Base-by-base conservation (phyloP, 2,329 filamentous ascomycete genomes). In the Madurella fahalii region DNA sequence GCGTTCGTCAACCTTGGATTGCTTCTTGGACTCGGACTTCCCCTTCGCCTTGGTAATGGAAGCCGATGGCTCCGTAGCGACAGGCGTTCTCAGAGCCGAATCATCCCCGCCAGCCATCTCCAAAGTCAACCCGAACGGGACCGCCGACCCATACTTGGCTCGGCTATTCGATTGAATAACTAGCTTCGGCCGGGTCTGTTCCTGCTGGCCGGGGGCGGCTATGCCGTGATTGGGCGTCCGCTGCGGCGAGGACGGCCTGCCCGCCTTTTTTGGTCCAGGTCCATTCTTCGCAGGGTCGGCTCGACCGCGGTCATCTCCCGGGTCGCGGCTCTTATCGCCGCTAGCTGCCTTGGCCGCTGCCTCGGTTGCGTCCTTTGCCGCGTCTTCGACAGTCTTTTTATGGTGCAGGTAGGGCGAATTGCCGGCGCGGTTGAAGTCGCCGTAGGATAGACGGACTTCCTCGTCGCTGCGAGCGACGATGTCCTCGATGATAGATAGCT, bases 331-430 rank as follows among this genome's bases (percentile, higher is more conserved):
- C 25, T 25, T 25, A 25, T 25, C 25, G 25, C 25, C 7, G 25
- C 7, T 25, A 7, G 25, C 25, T 3, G 7, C 7, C 25, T 25
- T 25, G 4, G 25, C 25, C 25, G 25, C 25, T 25, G 25, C 25
- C 25, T 25, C 25, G 7, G 25, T 7, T 25, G 25, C 25, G 25
- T 37, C 52, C 17, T 40, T 42, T 3, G 9, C 18, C 5, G 52
- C 47, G 7, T 45, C 39, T 31, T 54, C 37, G 9, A 54, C 41
- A 4, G 46, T 45, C 20, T 50, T 50, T 34, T 47, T 45, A 17
- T 54, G 52, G 41, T 47, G 41, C 2, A 51, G 52, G 20, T 50
- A 55, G 13, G 47, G 47, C 40, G 50, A 53, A 3, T 53, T 30
- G 45, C 45, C 51, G 5, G 50, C 50, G 20, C 20, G 42, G n/a